phyloP scores from a whole-genome alignment of 208 protist genomes.

The Crithidia sp. region DNA sequence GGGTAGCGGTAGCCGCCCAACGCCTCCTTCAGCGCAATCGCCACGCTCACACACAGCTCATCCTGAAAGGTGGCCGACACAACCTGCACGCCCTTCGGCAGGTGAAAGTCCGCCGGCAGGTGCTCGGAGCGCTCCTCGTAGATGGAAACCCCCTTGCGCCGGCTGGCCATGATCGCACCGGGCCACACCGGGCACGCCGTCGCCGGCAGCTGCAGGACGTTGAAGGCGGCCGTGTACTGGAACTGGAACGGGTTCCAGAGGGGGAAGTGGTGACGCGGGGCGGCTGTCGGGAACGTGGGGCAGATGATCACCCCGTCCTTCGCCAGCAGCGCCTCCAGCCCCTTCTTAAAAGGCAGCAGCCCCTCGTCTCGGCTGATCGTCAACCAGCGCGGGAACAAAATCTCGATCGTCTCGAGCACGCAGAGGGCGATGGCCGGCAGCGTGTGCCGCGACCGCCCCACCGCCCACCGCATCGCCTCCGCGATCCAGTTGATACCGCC shows the following conservation, averaged over 20 bases:
- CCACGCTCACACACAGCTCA: conserved; percentile 71
- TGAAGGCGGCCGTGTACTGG: conserved; percentile 89
- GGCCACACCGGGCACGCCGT: conserved; percentile 78
- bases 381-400: conserved; percentile 45
- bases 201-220: conserved; percentile 82
- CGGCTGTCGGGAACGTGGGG: conserved; percentile 72
- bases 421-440: conserved; percentile 75
- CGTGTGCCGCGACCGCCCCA: conserved; percentile 79
- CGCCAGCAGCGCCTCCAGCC: conserved; percentile 66
- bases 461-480: conserved; percentile 61
- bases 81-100: conserved; percentile 88
- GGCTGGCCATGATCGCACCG: conserved; percentile 30
- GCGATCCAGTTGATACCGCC: conserved; percentile 55
- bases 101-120: conserved; percentile 58
- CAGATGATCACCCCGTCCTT: conserved; percentile 75
- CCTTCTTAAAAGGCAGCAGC: conserved; percentile 57
- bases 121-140: conserved; percentile 31
- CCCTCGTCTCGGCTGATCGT: conserved; percentile 33
- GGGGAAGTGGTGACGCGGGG: conserved; percentile 73
- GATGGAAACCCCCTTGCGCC: conserved; percentile 33
- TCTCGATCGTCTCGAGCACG: conserved; percentile 60
- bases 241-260: conserved; percentile 81
- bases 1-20: conserved; percentile 87
- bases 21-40: conserved; percentile 60
- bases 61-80: conserved; percentile 67